A percentile compares a stretch with the other conserved stretches of the same genome.
phyloP scores from a whole-genome alignment of 2,329 filamentous ascomycete genomes.

The Aspergillus sp. region DNA sequence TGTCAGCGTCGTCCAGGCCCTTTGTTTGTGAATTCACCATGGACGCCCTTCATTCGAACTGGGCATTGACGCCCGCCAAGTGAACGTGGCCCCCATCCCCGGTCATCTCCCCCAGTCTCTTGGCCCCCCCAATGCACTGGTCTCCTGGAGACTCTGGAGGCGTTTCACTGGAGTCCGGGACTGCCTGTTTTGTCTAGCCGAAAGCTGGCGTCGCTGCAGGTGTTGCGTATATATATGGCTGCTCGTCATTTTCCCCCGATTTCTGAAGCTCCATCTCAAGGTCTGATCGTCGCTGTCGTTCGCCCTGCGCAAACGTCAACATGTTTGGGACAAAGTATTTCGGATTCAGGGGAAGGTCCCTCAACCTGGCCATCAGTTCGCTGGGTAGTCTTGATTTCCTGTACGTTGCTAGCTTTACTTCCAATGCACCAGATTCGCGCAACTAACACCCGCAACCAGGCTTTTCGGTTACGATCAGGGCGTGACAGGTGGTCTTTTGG shows the following conservation, averaged over 20 bases:
- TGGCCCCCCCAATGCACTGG: slow-evolving; percentile 16
- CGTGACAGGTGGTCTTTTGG: slow-evolving; percentile 45
- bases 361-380: slow-evolving; percentile 40
- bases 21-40: not conserved
- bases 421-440: not conserved
- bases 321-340: slow-evolving; percentile 32
- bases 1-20: not conserved
- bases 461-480: slow-evolving; percentile 42
- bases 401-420: slow-evolving; percentile 11
- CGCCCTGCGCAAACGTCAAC: slow-evolving; percentile 14
- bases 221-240: slow-evolving; percentile 23
- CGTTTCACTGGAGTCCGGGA: slow-evolving; percentile 17
- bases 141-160: slow-evolving; percentile 6
- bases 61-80: not conserved
- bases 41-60: not conserved
- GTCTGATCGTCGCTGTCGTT: slow-evolving; percentile 10
- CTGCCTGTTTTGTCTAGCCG: slow-evolving; percentile 28
- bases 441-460: slow-evolving; percentile 17
- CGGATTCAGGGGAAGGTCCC: slow-evolving; percentile 26
- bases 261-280: not conserved
- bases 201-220: not conserved
- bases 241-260: slow-evolving; percentile 7
- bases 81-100: slow-evolving; percentile 14
- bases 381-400: slow-evolving; percentile 45
- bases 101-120: slow-evolving; percentile 23